A percentile compares a stretch with the other conserved stretches of the same genome.
Evolutionary conservation across 441 rosid species (phyloP).

Genomic region (Populus hybrid): DNA sequence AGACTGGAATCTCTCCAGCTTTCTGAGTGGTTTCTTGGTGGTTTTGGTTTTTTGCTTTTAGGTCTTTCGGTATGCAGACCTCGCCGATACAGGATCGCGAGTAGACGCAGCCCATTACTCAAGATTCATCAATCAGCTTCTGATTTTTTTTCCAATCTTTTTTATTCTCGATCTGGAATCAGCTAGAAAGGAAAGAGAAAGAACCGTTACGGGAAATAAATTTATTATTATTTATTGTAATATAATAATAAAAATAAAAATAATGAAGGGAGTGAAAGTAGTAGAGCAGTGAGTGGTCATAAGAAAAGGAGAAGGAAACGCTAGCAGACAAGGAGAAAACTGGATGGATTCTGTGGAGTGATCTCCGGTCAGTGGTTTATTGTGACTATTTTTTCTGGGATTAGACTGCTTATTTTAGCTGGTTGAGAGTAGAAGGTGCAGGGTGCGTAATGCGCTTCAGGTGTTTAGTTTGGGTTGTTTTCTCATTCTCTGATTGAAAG

Average conservation of each 20-base stretch:
- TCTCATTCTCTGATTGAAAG: neutral
- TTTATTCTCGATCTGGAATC: conserved; percentile 1
- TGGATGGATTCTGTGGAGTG: neutral
- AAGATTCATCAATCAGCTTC: conserved; percentile 8
- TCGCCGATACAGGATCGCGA: conserved; percentile 96
- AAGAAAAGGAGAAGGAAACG: neutral
- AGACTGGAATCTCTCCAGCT: conserved; percentile 43
- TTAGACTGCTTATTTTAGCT: neutral
- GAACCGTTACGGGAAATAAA: neutral
- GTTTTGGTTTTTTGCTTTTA: conserved; percentile 38
- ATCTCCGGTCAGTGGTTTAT: neutral
- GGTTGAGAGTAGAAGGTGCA: neutral
- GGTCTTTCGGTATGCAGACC: conserved; percentile 71
- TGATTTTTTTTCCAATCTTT: neutral
- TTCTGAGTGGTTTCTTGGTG: neutral
- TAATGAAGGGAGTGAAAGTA: neutral
- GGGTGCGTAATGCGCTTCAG: conserved; percentile 14
- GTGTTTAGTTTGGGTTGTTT: neutral
- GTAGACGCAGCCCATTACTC: conserved; percentile 85
- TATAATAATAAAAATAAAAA: too few species aligned
- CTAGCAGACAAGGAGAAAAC: neutral
- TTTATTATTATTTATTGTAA: neutral
- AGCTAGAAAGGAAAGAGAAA: neutral
- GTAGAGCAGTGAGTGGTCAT: neutral
- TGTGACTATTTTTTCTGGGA: neutral